A percentile compares a stretch with the other conserved stretches of the same genome.
Conservation (phyloP, 1,284 basidiomycete species). For the Malassezia psittaci region DNA sequence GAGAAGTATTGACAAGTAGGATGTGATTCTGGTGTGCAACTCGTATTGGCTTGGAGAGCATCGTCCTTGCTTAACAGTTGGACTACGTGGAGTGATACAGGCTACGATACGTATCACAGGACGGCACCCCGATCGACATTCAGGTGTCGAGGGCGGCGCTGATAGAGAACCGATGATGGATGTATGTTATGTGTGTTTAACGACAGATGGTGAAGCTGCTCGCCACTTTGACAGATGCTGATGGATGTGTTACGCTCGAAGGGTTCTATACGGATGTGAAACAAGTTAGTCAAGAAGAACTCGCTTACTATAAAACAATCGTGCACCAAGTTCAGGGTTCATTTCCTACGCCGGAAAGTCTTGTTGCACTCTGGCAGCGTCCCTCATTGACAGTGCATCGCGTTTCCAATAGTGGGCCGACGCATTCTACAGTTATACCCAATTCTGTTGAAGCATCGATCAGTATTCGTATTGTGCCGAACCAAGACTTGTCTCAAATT, state of each 20-base stretch:
- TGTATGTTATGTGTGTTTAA: conserved; percentile 54
- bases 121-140: conserved; percentile 65
- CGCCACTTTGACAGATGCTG: conserved; percentile 58
- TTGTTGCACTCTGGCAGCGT: conserved; percentile 37
- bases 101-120: conserved; percentile 60
- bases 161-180: conserved; percentile 81
- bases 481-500: conserved; percentile 70
- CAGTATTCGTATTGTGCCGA: conserved; percentile 74
- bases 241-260: conserved; percentile 59
- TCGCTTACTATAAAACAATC: conserved; percentile 43
- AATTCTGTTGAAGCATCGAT: conserved; percentile 32
- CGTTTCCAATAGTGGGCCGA: conserved; percentile 26
- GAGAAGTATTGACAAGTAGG: background rate
- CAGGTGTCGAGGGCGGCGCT: conserved; percentile 83
- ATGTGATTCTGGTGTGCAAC: conserved; percentile 53
- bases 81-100: conserved; percentile 81
- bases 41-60: conserved; percentile 94
- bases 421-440: conserved; percentile 37
- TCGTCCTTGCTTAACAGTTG: conserved; percentile 90
- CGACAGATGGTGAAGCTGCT: conserved; percentile 64
- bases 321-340: conserved; percentile 11
- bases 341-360: conserved; percentile 17
- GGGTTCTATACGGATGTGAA: conserved; percentile 62
- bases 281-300: conserved; percentile 27
- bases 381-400: conserved; percentile 38